Evolutionary conservation across 2,329 filamentous ascomycete genomes (phyloP), one percentile per base, ranked within the genome.

Genomic region (Calonectria montana): DNA sequence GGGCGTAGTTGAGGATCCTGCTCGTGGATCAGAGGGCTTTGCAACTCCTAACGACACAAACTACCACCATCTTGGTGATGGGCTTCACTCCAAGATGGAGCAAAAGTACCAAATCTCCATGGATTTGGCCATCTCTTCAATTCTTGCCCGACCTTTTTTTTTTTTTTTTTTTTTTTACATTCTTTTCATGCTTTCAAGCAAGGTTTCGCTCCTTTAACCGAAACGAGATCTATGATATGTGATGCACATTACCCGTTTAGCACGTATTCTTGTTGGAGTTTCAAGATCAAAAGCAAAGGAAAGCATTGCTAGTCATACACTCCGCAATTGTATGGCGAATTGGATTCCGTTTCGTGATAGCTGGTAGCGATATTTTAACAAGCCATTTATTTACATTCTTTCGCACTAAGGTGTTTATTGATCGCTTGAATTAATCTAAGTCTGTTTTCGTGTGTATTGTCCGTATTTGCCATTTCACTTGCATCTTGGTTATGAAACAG

Each of bases 1-100:
- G 90, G 90, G 90, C 90, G 41, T 91, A 83, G 80, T 53, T 21
- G 27, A 39, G 35, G 6, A 21, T 21, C 3, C 23, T 15, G 12
- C 15, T 25, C 15, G 13, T 13, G n/a, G 13, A 25, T 15, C 35
- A 15, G n/a, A 39, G 53, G n/a, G 35, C 35, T 59, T 37, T 25
- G 21, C 53, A 23, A 59, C 53, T 59, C 53, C 53, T 9, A 39
- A 59, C 53, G 53, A 59, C 53, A 59, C 43, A 12, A 21, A 39
- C 12, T 59, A 35, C 35, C 35, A 25, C 39, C n/a, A 39, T 59
- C 53, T 59, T 10, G 29, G 50, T 35, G 53, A 23, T 35, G 35
- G 21, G 37, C 23, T 35, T 39, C 53, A 57, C 29, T 13, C 21
- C 16, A 21, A 59, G 53, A 59, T 59, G 53, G 31, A 59, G 15